Evolutionary conservation across 257 asterid genomes (phyloP).

Genomic region (Solanum dulcamara): DNA sequence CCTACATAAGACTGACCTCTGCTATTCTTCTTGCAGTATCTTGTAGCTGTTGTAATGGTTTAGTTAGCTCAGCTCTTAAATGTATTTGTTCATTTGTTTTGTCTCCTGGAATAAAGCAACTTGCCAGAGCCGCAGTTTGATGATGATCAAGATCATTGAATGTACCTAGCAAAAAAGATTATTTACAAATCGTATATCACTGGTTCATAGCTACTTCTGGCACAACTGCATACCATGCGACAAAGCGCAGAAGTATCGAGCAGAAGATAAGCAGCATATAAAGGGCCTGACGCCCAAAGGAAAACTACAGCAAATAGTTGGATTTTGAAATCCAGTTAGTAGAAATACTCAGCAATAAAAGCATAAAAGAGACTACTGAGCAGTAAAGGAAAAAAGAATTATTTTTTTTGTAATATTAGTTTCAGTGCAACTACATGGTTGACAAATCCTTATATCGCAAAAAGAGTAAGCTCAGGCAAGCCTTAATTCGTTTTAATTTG

Average conservation of each 20-base stretch:
- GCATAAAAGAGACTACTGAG: background rate
- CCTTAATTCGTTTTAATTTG: background rate
- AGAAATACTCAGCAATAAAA: background rate
- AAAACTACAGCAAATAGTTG: background rate
- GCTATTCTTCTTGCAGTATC: constrained; percentile 94
- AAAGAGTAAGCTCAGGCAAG: background rate
- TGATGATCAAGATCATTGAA: constrained; percentile 93
- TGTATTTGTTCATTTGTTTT: constrained; percentile 66
- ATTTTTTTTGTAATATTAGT: background rate
- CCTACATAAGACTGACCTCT: constrained; percentile 39
- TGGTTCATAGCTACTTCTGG: background rate
- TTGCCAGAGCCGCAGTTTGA: constrained; percentile 87
- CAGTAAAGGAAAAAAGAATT: background rate
- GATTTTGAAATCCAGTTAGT: background rate
- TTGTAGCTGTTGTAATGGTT: constrained; percentile 91
- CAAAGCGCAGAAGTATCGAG: background rate
- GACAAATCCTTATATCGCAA: background rate
- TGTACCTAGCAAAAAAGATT: constrained; percentile 41
- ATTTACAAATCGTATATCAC: background rate
- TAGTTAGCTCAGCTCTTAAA: constrained; percentile 82
- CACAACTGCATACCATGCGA: background rate
- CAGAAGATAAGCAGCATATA: background rate
- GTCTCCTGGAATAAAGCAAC: constrained; percentile 95
- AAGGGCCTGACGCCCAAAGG: background rate
- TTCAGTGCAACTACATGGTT: background rate